Evolutionary conservation across 2,329 filamentous ascomycete species (phyloP).

Genomic region (Canariomyces notabilis): DNA sequence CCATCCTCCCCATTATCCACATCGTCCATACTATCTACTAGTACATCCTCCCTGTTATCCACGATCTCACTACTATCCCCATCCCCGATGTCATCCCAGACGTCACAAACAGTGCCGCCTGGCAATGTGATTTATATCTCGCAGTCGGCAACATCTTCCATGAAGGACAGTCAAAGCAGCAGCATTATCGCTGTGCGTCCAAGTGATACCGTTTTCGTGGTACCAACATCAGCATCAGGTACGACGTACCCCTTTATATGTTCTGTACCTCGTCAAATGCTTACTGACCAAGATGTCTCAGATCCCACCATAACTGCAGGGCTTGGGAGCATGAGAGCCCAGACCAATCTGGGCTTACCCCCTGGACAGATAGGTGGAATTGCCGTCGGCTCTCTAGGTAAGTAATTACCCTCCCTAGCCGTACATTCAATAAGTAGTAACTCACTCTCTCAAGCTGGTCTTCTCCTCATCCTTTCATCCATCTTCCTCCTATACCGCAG

Average conservation of each 20-base stretch:
- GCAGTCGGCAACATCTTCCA: neutral
- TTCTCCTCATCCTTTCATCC: neutral
- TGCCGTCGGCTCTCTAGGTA: constrained; percentile 1
- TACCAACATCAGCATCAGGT: neutral
- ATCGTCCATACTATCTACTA: too few species aligned
- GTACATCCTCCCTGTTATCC: too few species aligned
- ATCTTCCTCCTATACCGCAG: too few species aligned
- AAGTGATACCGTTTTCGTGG: neutral
- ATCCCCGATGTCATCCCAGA: too few species aligned
- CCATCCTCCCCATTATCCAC: too few species aligned
- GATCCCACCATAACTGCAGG: neutral
- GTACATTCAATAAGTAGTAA: neutral
- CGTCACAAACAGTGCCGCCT: neutral
- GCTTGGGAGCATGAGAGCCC: neutral
- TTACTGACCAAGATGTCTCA: neutral
- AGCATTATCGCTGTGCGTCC: neutral
- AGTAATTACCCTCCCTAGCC: neutral
- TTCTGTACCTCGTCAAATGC: too few species aligned
- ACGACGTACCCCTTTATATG: neutral
- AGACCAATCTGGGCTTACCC: neutral
- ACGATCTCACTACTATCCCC: too few species aligned
- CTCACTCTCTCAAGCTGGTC: neutral
- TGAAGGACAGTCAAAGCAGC: neutral
- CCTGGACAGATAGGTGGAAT: constrained; percentile 8
- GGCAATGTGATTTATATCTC: neutral